A percentile compares a stretch with the other conserved stretches of the same genome.
phyloP scores from a whole-genome alignment of 805 yeast species.

The Zygosaccharomyces siamensis region DNA sequence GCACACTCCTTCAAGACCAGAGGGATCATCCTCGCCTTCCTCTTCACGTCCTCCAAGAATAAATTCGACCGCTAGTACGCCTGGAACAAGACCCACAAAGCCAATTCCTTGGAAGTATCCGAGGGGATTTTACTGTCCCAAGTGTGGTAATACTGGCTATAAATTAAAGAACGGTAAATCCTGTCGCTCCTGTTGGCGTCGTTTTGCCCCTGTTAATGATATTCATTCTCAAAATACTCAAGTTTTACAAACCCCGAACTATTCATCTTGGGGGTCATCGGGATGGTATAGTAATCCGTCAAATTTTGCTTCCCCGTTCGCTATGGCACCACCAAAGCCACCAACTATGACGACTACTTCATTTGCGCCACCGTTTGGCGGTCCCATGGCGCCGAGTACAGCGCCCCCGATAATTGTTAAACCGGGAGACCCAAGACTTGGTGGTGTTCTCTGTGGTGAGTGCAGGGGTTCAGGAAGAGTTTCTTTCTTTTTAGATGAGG shows the following conservation, averaged over 20 bases:
- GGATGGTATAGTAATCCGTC: constrained; percentile 4
- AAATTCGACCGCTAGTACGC: neutral
- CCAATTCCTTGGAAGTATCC: constrained; percentile 67
- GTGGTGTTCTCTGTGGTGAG: constrained; percentile 68
- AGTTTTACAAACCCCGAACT: constrained; percentile 13
- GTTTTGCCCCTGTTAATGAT: constrained; percentile 44
- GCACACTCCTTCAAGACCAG: constrained; percentile 5
- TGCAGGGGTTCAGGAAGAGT: constrained; percentile 64
- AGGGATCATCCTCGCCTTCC: constrained; percentile 7
- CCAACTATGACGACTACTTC: constrained; percentile 7
- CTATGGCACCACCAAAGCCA: constrained; percentile 19
- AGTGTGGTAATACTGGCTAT: constrained; percentile 72
- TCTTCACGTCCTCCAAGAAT: constrained; percentile 3
- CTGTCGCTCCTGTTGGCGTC: constrained; percentile 68
- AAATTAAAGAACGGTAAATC: constrained; percentile 53
- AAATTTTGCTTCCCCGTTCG: constrained; percentile 9
- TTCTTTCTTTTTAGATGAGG: constrained; percentile 53
- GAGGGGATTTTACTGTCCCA: constrained; percentile 51
- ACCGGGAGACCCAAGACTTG: constrained; percentile 77
- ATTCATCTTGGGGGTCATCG: neutral
- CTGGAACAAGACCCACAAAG: constrained; percentile 1
- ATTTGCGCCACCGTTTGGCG: constrained; percentile 4
- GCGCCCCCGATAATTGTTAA: constrained; percentile 39
- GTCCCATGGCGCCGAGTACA: constrained; percentile 22
- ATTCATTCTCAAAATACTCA: constrained; percentile 2